phyloP scores from a whole-genome alignment of 805 yeast genomes.

The Pichia eremophila region DNA sequence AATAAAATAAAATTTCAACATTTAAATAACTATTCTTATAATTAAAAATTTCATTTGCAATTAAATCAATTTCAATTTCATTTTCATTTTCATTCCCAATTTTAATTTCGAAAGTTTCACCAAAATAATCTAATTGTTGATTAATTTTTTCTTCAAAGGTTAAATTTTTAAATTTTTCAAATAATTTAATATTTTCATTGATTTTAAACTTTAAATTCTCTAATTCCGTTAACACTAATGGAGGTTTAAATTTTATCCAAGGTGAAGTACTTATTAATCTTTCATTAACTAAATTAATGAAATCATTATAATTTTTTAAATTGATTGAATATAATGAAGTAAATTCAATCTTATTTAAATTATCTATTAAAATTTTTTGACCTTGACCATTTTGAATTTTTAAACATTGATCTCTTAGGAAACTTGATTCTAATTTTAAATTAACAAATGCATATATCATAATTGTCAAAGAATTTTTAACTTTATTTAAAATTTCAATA shows the following conservation, averaged over 20 bases:
- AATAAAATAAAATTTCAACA: constrained; percentile 26
- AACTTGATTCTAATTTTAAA: constrained; percentile 66
- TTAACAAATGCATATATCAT: constrained; percentile 74
- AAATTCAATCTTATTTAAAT: not conserved
- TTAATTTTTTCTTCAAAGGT: not conserved
- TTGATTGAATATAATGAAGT: constrained; percentile 15
- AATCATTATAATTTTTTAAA: constrained; percentile 23
- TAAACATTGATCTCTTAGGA: constrained; percentile 62
- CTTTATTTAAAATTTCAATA: constrained; percentile 47
- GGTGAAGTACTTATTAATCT: constrained; percentile 77
- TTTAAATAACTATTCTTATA: constrained; percentile 21
- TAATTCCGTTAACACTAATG: constrained; percentile 28
- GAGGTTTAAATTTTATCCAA: constrained; percentile 63
- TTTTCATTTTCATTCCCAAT: constrained; percentile 16
- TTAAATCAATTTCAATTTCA: constrained; percentile 25
- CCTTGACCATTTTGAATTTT: constrained; percentile 17
- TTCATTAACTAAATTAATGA: constrained; percentile 27
- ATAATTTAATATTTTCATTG: constrained; percentile 10
- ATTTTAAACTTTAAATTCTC: constrained; percentile 18
- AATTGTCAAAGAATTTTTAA: constrained; percentile 74
- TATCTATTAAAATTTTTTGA: not conserved
- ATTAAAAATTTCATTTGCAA: constrained; percentile 27
- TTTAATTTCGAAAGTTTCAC: constrained; percentile 11
- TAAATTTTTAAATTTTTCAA: not conserved
- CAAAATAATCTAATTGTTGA: not conserved